These are phyloP conservation scores for Seiridium cupressi DNA, from an alignment of 2,329 filamentous ascomycete genomes.

Conservation along the genomic window DNA sequence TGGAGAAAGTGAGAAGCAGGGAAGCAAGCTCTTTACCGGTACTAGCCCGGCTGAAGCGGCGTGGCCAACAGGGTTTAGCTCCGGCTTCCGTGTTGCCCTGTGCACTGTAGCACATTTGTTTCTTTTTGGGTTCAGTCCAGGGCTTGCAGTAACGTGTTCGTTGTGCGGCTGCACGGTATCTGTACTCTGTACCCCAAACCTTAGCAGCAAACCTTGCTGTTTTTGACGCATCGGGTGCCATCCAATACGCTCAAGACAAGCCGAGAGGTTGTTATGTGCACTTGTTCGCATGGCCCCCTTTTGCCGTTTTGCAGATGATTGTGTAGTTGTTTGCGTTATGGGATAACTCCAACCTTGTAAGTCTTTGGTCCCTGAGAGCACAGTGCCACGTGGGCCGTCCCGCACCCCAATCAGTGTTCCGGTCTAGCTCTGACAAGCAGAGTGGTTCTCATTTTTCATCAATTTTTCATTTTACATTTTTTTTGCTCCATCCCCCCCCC, in stretches of 20 bases:
- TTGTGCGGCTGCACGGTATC: neutral
- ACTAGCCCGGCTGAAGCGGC: neutral
- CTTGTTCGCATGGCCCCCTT: too few relatives aligned
- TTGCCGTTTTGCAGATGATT: too few relatives aligned
- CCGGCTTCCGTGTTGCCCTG: constrained; percentile 3
- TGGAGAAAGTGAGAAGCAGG: neutral
- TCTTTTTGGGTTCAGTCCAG: neutral
- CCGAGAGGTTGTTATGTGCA: too few relatives aligned
- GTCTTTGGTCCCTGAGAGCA: neutral
- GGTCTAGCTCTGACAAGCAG: neutral
- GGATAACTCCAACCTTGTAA: neutral
- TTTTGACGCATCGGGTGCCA: too few relatives aligned
- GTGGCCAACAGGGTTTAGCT: neutral
- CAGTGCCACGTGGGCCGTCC: neutral
- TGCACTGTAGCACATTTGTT: constrained; percentile 1
- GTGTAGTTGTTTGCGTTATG: too few relatives aligned
- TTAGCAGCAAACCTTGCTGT: too few relatives aligned
- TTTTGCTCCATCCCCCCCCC: too few relatives aligned
- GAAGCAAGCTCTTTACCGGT: neutral
- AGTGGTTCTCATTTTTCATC: neutral
- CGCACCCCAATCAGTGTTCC: neutral
- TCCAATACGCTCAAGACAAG: too few relatives aligned
- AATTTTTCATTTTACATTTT: too few relatives aligned
- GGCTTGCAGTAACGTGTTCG: neutral
- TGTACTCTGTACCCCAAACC: neutral